phyloP scores from a whole-genome alignment of 805 yeast genomes.

The Sugiyamaella americana region DNA sequence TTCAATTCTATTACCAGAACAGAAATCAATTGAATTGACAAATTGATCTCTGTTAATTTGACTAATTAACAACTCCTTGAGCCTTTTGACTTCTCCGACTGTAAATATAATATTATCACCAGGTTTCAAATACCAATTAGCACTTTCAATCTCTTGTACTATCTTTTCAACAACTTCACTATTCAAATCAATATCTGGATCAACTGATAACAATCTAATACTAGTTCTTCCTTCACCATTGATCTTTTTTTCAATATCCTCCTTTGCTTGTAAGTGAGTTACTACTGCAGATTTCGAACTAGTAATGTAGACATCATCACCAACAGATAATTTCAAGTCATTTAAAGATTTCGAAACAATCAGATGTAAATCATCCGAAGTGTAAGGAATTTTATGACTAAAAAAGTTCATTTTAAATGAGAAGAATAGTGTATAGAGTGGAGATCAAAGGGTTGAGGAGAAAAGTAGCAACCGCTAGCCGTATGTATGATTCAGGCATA shows the following conservation, averaged over 20 bases:
- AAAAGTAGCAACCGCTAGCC: too few species aligned
- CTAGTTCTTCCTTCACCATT: constrained; percentile 15
- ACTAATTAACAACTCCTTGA: background rate
- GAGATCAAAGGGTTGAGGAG: too few species aligned
- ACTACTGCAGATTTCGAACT: constrained; percentile 11
- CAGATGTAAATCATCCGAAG: background rate
- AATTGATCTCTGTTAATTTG: too few species aligned
- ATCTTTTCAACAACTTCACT: constrained; percentile 9
- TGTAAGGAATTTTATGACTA: background rate
- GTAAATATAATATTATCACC: constrained; percentile 7
- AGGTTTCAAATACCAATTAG: constrained; percentile 1
- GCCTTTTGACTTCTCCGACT: constrained; percentile 9
- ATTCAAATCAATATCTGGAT: constrained; percentile 12
- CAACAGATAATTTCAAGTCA: background rate
- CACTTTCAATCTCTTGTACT: background rate
- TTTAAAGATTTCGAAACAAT: background rate
- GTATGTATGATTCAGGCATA: too few species aligned
- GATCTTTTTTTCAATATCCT: constrained; percentile 7
- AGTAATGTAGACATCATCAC: constrained; percentile 14
- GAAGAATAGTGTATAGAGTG: too few species aligned
- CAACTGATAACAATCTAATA: constrained; percentile 13
- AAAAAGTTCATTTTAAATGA: background rate
- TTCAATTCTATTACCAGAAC: background rate
- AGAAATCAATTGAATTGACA: background rate
- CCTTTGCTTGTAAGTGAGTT: constrained; percentile 9